These are phyloP conservation scores for Dalbergia cultrata DNA, from an alignment of 306 rosid genomes.

Conservation along the genomic window DNA sequence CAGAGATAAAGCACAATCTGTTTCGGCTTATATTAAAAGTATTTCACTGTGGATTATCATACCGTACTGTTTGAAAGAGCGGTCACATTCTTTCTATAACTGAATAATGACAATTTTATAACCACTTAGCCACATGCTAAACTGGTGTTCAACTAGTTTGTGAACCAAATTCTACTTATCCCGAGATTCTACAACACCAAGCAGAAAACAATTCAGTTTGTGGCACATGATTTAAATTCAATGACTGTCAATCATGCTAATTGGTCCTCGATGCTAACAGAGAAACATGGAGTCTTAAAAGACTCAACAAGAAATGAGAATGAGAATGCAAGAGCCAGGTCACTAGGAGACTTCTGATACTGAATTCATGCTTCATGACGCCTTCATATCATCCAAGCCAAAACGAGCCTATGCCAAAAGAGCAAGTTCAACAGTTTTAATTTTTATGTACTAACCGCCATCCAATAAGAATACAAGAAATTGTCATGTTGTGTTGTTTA, in stretches of 20 bases:
- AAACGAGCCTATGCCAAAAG: conserved; percentile 70
- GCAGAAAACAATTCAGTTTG: conserved; percentile 37
- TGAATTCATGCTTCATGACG: conserved; percentile 51
- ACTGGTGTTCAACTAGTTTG: conserved; percentile 28
- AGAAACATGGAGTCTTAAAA: conserved; percentile 31
- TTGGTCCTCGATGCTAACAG: conserved; percentile 26
- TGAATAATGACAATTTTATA: conserved; percentile 9
- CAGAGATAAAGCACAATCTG: not conserved
- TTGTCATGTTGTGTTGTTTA: too few relatives aligned
- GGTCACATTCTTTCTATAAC: not conserved
- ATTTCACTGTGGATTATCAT: not conserved
- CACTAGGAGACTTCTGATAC: conserved; percentile 36
- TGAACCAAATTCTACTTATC: conserved; percentile 9
- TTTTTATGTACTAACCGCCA: too few relatives aligned
- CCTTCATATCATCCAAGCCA: conserved; percentile 93
- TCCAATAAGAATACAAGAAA: too few relatives aligned
- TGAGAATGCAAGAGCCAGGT: conserved; percentile 26
- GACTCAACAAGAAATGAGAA: conserved; percentile 15
- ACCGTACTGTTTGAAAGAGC: not conserved
- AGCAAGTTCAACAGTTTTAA: conserved; percentile 7
- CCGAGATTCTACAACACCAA: conserved; percentile 25
- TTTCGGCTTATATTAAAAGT: not conserved
- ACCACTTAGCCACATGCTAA: conserved; percentile 31
- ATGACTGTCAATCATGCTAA: conserved; percentile 32
- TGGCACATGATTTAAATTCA: conserved; percentile 30